Percentiles rank a stretch among this genome's conserved stretches.
Conservation (phyloP, 2,329 filamentous ascomycete species). For the Colletotrichum sp. region DNA sequence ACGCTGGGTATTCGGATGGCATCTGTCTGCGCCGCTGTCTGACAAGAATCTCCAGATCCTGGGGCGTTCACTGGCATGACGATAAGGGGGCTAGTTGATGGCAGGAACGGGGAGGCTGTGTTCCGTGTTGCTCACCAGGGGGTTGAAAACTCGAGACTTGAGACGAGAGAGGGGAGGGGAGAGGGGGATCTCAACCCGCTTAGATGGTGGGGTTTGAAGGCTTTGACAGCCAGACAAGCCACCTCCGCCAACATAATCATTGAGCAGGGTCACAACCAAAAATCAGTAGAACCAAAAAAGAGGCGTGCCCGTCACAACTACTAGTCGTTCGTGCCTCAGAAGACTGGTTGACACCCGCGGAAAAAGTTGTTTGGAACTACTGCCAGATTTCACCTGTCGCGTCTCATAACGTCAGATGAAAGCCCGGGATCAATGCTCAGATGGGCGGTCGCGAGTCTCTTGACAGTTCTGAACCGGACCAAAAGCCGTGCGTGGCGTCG, state of each 20-base stretch:
- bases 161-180: not conserved
- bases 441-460: not conserved
- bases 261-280: not conserved
- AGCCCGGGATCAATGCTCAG: not conserved
- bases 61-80: not conserved
- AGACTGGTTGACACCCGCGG: not conserved
- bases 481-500: not conserved
- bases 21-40: not conserved
- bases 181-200: not conserved
- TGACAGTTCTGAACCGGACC: not conserved
- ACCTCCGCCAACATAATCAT: not conserved
- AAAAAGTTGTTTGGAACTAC: not conserved
- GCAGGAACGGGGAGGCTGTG: conserved; percentile 11
- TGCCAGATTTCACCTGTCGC: not conserved
- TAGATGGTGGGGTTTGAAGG: not conserved
- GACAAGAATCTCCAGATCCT: not conserved
- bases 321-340: not conserved
- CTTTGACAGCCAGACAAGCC: not conserved
- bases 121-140: not conserved
- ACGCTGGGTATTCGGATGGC: not conserved
- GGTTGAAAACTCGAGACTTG: not conserved
- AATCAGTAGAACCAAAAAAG: not conserved
- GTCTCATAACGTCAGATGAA: conserved; percentile 9
- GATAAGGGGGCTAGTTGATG: not conserved
- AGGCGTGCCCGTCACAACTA: not conserved